Percentiles rank a stretch among this genome's conserved stretches.
phyloP scores from a whole-genome alignment of 495 filamentous ascomycete species.

The Xylaria sp. region DNA sequence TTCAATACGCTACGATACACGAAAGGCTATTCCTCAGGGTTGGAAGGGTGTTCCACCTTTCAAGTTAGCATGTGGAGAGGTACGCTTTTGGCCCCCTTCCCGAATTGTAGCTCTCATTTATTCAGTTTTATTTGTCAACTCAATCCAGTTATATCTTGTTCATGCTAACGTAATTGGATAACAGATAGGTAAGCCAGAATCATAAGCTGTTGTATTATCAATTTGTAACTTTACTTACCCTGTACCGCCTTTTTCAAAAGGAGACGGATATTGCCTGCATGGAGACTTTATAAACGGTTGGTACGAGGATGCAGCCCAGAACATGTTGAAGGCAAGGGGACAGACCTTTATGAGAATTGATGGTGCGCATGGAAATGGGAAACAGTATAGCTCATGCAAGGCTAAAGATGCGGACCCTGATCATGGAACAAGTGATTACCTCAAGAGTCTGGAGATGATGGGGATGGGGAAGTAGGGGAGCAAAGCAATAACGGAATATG shows the following conservation, averaged over 20 bases:
- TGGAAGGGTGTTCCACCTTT: conserved; percentile 46
- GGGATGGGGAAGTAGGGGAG: not conserved
- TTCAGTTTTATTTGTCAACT: not conserved
- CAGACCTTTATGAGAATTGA: conserved; percentile 46
- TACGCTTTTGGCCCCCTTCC: conserved; percentile 27
- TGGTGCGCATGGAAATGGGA: conserved; percentile 44
- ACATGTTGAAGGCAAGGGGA: conserved; percentile 44
- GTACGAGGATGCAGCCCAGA: conserved; percentile 45
- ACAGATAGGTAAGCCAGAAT: conserved; percentile 46
- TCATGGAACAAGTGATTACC: conserved; percentile 45
- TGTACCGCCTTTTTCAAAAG: no score
- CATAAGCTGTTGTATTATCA: no score
- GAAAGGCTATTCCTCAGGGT: conserved; percentile 39
- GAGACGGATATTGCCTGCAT: conserved; percentile 48
- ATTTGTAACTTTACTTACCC: no score
- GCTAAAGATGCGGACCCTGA: conserved; percentile 42
- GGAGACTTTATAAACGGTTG: conserved; percentile 50
- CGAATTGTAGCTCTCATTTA: not conserved
- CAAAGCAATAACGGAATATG: no score
- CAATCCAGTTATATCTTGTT: not conserved
- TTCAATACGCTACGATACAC: conserved; percentile 42
- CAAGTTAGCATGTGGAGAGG: conserved; percentile 46
- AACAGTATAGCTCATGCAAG: conserved; percentile 43
- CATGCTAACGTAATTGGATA: not conserved
- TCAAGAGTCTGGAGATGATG: conserved; percentile 49